Base-by-base conservation (phyloP, 2,329 filamentous ascomycete species). In the Curvularia sp. region DNA sequence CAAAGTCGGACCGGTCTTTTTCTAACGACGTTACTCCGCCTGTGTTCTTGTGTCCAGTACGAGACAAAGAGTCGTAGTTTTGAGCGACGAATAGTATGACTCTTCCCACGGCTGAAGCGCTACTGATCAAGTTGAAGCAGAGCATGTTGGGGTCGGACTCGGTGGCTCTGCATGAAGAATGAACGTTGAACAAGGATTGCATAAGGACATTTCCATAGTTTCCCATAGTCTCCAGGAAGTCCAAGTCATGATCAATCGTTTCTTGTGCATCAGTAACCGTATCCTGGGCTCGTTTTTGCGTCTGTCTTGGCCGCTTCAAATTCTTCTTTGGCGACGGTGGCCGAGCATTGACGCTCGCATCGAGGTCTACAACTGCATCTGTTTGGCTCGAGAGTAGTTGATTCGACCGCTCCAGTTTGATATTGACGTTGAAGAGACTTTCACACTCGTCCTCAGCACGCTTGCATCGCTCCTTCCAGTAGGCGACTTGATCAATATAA, bases 401-500 rank as follows among this genome's bases (percentile, higher is more conserved):
- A 26, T 68, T 72, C 12, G 69, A 70, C 28, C 70, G 64, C 35
- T 75, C 71, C 1, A 75, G 66, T 30, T 69, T 69, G 8, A 61
- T 53, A 33, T 72, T 69, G 30, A 67, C 56, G 2, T 41, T 58
- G 26, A 68, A 62, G 15, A 77, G 61, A 4, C 63, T 53, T 2
- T 61, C 53, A 41, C 68, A 70, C 33, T 68, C 67, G 5, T 64
- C 56, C n/a, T 77, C 68, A 0, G 64, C 55, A 22, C 53, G 52
- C 18, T 65, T 59, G 41, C 62, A 73, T 43, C 67, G 66, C 7
- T 74, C 63, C 31, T 65, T 62, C 79, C 79, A 81, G 55, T 75
- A 81, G 4, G 73, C 63, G 10, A 76, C 75, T 13, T 77, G 68
- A 56, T 81, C 77, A 22, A 82, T 65, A 46, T 80, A 75, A 9